Evolutionary conservation across 768 basidiomycete genomes (phyloP).

Genomic region (Suillus paluster): DNA sequence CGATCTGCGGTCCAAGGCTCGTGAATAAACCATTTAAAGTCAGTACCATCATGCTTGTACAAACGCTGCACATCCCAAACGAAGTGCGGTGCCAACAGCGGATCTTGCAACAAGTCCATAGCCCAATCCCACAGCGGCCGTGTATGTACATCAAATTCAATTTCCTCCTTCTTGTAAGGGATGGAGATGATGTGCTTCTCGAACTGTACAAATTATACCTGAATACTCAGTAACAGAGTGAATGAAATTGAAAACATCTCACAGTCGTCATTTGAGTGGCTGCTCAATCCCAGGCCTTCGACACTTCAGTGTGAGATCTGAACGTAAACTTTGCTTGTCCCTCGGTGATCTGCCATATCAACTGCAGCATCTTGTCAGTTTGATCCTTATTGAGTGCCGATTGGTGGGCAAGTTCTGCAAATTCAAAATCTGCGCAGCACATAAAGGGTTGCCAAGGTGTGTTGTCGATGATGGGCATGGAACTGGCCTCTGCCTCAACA

Average conservation of each 20-base stretch:
- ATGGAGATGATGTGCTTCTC: background rate
- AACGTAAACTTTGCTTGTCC: conserved; percentile 13
- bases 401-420: conserved; percentile 12
- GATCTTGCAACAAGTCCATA: conserved; percentile 10
- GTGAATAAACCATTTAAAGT: conserved; percentile 31
- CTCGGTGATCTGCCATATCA: background rate
- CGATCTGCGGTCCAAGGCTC: conserved; percentile 43
- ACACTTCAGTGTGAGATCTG: conserved; percentile 7
- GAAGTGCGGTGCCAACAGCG: conserved; percentile 16
- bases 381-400: conserved; percentile 11
- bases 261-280: conserved; percentile 5
- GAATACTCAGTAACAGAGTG: background rate
- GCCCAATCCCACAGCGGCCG: conserved; percentile 13
- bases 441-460: conserved; percentile 13
- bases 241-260: background rate
- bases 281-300: background rate
- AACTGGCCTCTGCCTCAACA: background rate
- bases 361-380: background rate
- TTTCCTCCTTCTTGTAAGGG: background rate
- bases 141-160: conserved; percentile 5
- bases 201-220: conserved; percentile 2
- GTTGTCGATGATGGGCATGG: background rate
- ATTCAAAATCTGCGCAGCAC: conserved; percentile 13
- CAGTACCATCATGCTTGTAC: conserved; percentile 31
- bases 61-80: conserved; percentile 35